Conservation (phyloP, 352 stramenopile genomes). For the Phytophthora colocasiae region DNA sequence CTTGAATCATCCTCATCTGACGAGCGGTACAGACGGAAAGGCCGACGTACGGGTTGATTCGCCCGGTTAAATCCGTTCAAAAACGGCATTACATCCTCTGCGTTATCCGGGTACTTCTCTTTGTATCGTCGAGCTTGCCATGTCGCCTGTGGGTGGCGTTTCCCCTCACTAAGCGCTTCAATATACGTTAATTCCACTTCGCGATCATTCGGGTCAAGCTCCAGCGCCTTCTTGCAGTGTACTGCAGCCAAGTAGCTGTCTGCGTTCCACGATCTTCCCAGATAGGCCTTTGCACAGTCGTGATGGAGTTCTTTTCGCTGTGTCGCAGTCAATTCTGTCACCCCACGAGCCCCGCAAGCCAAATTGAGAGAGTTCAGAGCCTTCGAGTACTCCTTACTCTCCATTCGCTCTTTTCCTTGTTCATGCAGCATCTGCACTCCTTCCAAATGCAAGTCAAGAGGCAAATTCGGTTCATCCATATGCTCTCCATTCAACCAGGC, state of each 20-base stretch:
- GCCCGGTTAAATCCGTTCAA: constrained; percentile 20
- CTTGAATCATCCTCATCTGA: constrained; percentile 40
- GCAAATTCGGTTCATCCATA: constrained; percentile 47
- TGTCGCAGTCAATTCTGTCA: constrained; percentile 37
- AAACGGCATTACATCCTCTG: constrained; percentile 51
- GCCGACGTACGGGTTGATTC: constrained; percentile 1
- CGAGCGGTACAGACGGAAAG: constrained; percentile 24
- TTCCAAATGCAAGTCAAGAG: constrained; percentile 29
- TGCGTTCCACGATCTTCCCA: constrained; percentile 67
- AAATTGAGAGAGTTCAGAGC: constrained; percentile 49
- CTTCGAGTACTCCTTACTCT: constrained; percentile 34
- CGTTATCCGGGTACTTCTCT: constrained; percentile 52
- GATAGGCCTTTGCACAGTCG: constrained; percentile 68
- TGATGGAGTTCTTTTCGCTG: constrained; percentile 69
- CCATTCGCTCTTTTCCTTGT: constrained; percentile 29
- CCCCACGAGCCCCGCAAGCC: constrained; percentile 39
- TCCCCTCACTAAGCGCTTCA: constrained; percentile 50
- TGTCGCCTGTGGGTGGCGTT: constrained; percentile 50
- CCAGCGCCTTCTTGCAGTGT: constrained; percentile 70
- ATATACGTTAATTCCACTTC: constrained; percentile 71
- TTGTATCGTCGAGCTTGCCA: constrained; percentile 53
- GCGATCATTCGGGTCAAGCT: constrained; percentile 55
- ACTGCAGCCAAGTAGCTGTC: constrained; percentile 69
- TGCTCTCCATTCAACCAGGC: constrained; percentile 50
- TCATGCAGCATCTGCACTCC: constrained; percentile 32